phyloP scores from a whole-genome alignment of 129 eudicot genomes.

The Artemisia argyi region DNA sequence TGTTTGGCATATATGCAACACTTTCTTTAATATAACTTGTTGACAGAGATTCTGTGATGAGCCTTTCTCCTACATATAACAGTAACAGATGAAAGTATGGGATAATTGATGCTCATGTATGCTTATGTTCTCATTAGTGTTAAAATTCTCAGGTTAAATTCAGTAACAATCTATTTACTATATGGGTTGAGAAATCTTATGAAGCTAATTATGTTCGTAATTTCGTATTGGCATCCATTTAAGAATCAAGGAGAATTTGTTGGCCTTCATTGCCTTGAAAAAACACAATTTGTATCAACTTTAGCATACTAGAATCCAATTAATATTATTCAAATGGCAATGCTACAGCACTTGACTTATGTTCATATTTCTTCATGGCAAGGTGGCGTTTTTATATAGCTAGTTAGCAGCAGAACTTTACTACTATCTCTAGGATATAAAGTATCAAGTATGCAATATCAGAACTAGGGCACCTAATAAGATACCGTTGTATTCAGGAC shows the following conservation, averaged over 20 bases:
- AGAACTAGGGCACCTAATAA: too few relatives aligned
- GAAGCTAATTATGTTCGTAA: background rate
- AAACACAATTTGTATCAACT: too few relatives aligned
- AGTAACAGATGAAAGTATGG: constrained; percentile 3
- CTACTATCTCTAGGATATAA: too few relatives aligned
- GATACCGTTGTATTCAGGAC: too few relatives aligned
- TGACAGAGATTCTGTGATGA: background rate
- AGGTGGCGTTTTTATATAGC: background rate
- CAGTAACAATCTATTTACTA: background rate
- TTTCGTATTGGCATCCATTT: constrained; percentile 1
- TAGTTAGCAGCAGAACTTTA: background rate
- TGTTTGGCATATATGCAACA: constrained; percentile 3
- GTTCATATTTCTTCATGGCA: background rate
- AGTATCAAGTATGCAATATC: too few relatives aligned
- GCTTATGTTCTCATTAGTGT: background rate
- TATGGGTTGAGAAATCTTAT: constrained; percentile 1
- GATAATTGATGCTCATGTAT: background rate
- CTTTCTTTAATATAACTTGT: background rate
- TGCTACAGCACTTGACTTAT: constrained; percentile 5
- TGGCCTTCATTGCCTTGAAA: constrained; percentile 1
- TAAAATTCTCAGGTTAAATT: too few relatives aligned
- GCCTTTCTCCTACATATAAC: background rate
- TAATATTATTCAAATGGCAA: background rate
- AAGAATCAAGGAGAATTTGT: background rate
- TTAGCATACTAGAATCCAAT: background rate